These are phyloP conservation scores for Trametes elegans DNA, from an alignment of 768 basidiomycete genomes.

Conservation along the genomic window DNA sequence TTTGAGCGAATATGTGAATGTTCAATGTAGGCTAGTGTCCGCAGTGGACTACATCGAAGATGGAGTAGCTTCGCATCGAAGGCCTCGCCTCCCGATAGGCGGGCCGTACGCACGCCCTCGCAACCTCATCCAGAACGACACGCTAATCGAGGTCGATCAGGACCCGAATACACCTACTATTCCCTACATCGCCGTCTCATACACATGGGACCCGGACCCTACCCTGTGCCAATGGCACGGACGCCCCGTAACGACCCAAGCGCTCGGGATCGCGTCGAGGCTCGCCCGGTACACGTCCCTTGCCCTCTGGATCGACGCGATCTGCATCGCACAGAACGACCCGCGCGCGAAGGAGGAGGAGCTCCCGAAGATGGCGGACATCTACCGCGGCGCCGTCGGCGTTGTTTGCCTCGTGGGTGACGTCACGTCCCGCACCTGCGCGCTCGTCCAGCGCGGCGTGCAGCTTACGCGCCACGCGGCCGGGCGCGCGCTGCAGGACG, in stretches of 20 bases:
- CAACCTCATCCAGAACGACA: not conserved
- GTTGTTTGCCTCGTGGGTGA: not conserved
- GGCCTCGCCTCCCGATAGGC: too few species aligned
- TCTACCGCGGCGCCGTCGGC: not conserved
- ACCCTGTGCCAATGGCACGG: not conserved
- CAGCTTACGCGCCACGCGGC: too few species aligned
- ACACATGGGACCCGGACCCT: not conserved
- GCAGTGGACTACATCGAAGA: too few species aligned
- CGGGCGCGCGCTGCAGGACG: too few species aligned
- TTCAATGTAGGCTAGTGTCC: too few species aligned
- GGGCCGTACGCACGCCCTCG: not conserved
- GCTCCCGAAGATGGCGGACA: not conserved
- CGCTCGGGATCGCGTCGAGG: not conserved
- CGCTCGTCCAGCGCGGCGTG: not conserved
- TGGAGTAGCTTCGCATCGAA: too few species aligned
- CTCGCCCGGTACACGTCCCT: not conserved
- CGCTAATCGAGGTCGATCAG: not conserved
- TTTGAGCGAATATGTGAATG: too few species aligned
- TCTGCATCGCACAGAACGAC: not conserved
- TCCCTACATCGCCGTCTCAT: not conserved
- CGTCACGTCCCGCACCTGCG: not conserved
- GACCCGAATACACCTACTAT: not conserved
- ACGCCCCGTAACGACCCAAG: not conserved
- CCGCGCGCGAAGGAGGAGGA: not conserved
- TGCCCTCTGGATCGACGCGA: not conserved